Evolutionary conservation across 108 stramenopile species (phyloP).

Genomic region (Pinguiococcus pyrenoidosus): DNA sequence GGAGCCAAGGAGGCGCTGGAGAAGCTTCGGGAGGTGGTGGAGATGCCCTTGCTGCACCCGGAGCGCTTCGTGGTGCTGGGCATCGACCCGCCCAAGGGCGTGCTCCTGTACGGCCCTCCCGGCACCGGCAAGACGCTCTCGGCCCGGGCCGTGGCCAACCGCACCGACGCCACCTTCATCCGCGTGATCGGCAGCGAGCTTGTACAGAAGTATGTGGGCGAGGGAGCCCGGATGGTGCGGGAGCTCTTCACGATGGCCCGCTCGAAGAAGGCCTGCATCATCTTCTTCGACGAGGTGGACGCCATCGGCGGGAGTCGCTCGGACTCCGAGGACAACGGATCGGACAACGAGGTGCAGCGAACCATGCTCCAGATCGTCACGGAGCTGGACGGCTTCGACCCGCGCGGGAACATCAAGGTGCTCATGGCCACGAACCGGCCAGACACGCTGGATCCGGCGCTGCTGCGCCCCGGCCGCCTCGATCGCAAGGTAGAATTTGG

Average conservation of each 20-base stretch:
- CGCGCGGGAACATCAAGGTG: constrained; percentile 96
- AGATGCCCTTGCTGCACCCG: constrained; percentile 81
- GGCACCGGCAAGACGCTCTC: constrained; percentile 87
- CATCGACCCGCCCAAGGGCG: constrained; percentile 95
- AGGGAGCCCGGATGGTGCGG: constrained; percentile 98
- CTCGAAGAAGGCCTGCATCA: constrained; percentile 78
- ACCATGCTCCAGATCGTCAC: constrained; percentile 98
- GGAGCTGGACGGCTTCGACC: constrained; percentile 94
- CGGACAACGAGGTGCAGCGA: constrained; percentile 88
- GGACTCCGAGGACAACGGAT: constrained; percentile 67
- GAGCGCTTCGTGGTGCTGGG: constrained; percentile 90
- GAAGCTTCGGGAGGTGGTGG: constrained; percentile 87
- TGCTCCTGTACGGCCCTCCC: constrained; percentile 83
- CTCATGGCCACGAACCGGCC: constrained; percentile 95
- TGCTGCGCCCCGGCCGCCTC: constrained; percentile 85
- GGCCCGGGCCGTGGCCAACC: constrained; percentile 84
- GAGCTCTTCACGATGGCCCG: constrained; percentile 97
- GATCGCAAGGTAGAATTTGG: constrained; percentile 97
- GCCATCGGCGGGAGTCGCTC: constrained; percentile 74
- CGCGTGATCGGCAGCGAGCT: constrained; percentile 90
- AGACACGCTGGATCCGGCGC: constrained; percentile 90
- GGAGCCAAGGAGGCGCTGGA: constrained; percentile 91
- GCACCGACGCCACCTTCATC: constrained; percentile 96
- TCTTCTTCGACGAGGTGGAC: constrained; percentile 88
- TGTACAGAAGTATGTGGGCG: constrained; percentile 91